phyloP scores from a whole-genome alignment of 768 basidiomycete genomes.

The Termitomyces sp. region DNA sequence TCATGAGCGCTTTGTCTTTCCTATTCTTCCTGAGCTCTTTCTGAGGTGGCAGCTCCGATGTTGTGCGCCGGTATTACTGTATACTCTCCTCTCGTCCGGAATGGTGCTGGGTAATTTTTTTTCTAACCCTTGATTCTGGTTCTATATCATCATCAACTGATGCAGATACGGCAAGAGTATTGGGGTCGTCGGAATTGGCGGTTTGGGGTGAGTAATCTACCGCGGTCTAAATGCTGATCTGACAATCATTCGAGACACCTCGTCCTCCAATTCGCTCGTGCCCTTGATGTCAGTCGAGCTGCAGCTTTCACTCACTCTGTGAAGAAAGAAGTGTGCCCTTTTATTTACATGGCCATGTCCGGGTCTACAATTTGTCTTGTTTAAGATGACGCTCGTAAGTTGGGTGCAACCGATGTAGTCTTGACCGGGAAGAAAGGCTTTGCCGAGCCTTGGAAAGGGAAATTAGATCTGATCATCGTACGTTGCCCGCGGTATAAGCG shows the following conservation, averaged over 20 bases:
- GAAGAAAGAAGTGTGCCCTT: conserved; percentile 37
- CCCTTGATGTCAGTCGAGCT: conserved; percentile 50
- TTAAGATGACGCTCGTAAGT: conserved; percentile 49
- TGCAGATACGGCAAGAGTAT: conserved; percentile 57
- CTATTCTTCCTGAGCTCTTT: conserved; percentile 48
- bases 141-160: not conserved
- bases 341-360: too few relatives aligned
- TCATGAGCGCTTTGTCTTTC: conserved; percentile 51
- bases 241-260: conserved; percentile 21
- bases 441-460: conserved; percentile 26
- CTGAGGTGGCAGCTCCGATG: conserved; percentile 56
- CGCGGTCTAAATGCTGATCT: too few relatives aligned
- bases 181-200: conserved; percentile 63
- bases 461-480: conserved; percentile 49
- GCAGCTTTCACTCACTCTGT: conserved; percentile 52
- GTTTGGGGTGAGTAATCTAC: conserved; percentile 33
- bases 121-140: not conserved
- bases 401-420: conserved; percentile 53
- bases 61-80: conserved; percentile 63
- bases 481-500: too few relatives aligned
- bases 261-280: conserved; percentile 31
- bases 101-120: conserved; percentile 31
- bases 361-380: too few relatives aligned
- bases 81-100: conserved; percentile 51
- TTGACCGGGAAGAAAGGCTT: conserved; percentile 39